These are phyloP conservation scores for Passalora sequoiae DNA, from an alignment of 2,329 filamentous ascomycete species.

Conservation along the genomic window DNA sequence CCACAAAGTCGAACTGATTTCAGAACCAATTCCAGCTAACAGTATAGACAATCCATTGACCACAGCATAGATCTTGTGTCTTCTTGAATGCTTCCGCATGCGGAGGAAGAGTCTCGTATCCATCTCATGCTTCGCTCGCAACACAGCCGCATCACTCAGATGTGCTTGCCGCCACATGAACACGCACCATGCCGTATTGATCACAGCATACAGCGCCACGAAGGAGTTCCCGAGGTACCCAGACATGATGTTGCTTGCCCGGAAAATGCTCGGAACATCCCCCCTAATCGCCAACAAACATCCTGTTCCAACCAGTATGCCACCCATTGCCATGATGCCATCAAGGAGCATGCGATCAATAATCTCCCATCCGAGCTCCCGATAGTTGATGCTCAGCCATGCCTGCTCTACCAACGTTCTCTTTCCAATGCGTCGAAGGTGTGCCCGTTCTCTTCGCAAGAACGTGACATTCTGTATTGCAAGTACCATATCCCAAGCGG, in stretches of 20 bases:
- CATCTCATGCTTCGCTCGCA: constrained; percentile 18
- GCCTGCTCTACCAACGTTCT: constrained; percentile 26
- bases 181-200: constrained; percentile 47
- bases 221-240: constrained; percentile 53
- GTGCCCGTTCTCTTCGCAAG: constrained; percentile 40
- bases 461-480: constrained; percentile 46
- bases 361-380: constrained; percentile 49
- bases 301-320: constrained; percentile 48
- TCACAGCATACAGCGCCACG: constrained; percentile 46
- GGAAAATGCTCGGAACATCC: constrained; percentile 39
- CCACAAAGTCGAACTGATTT: constrained; percentile 50
- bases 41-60: constrained; percentile 46
- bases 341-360: constrained; percentile 52
- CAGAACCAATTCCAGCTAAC: constrained; percentile 46
- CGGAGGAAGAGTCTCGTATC: constrained; percentile 11
- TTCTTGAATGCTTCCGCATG: constrained; percentile 29
- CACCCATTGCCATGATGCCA: constrained; percentile 46
- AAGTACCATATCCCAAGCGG: constrained; percentile 41
- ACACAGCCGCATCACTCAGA: constrained; percentile 30
- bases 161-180: constrained; percentile 42
- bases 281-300: constrained; percentile 53
- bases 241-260: constrained; percentile 50
- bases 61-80: constrained; percentile 43
- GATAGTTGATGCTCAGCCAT: constrained; percentile 43
- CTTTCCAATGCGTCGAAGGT: constrained; percentile 28